Percentiles rank a stretch among this genome's conserved stretches.
Conservation (phyloP, 2,329 filamentous ascomycete genomes). For the Penicillium sp. region DNA sequence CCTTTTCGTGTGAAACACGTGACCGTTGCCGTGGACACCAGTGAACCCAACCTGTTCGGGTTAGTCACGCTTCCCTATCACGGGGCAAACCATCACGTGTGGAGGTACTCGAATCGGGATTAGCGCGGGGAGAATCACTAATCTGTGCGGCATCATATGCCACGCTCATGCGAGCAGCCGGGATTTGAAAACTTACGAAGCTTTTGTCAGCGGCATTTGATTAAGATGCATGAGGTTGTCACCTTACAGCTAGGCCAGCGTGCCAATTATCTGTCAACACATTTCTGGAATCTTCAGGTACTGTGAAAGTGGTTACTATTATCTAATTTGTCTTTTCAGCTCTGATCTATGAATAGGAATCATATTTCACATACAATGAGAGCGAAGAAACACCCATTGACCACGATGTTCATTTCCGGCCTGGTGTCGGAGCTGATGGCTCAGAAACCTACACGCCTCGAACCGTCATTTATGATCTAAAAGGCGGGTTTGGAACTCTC, state of each 20-base stretch:
- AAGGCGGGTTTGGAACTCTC: constrained; percentile 87
- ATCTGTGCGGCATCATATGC: constrained; percentile 2
- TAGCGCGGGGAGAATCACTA: constrained; percentile 1
- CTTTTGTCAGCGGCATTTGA: not conserved
- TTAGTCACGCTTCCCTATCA: not conserved
- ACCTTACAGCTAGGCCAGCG: constrained; percentile 91
- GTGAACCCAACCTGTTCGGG: not conserved
- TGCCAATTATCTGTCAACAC: constrained; percentile 89
- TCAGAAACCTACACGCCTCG: constrained; percentile 89
- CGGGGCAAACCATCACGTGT: constrained; percentile 1
- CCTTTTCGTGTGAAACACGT: constrained; percentile 25
- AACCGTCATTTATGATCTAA: constrained; percentile 91
- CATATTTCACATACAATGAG: constrained; percentile 86
- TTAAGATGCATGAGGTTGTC: constrained; percentile 84
- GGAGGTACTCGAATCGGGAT: constrained; percentile 6
- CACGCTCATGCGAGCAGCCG: constrained; percentile 3
- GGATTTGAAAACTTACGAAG: not conserved
- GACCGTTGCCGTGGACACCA: constrained; percentile 34
- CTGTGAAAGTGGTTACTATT: not conserved
- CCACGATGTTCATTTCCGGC: constrained; percentile 85
- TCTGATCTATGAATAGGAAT: constrained; percentile 63
- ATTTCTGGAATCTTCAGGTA: constrained; percentile 97
- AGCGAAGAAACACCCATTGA: constrained; percentile 68
- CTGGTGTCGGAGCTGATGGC: constrained; percentile 78
- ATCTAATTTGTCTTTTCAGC: not conserved